Base-by-base conservation (phyloP, 768 basidiomycete genomes). In the Dacryopinax primogenitus region DNA sequence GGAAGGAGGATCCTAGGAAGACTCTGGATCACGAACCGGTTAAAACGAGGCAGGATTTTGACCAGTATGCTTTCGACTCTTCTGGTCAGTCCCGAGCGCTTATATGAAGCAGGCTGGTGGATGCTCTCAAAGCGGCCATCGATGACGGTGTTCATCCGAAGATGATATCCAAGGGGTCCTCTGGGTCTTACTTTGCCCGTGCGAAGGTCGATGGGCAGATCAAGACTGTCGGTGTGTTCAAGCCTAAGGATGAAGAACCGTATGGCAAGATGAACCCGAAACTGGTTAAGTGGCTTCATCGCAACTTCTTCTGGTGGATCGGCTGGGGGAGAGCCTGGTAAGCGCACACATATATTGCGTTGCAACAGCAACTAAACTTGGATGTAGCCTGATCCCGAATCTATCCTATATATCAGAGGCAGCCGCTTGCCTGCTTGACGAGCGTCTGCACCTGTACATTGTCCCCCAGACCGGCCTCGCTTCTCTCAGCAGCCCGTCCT, bases 381-480 rank as follows among this genome's bases (percentile, higher is more conserved):
- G 23, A 1, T 12, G 18, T 30, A 58, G 90, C 71, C 82, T 94
- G 63, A 90, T 93, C 72, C 92, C 92, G 28, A 92, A 93, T 74
- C 77, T 92, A 30, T 91, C 89, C 88, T 94, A 92, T 75, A 85
- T 93, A 62, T 89, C 87, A 4, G 90, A 91, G 78, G 90, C 90
- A 1, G 92, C 92, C 0, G 92, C 91, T 33, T 92, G 89, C 7
- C 74, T 93, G 45, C 77, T 95, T 7, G 92, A 93, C 71, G 78
- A 80, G 41, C 82, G 89, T 12, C 78, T 95, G 36, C 78, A 82
- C 39, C 76, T 92, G 13, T 76, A 88, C 69, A 90, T 95, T 65
- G 92, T 95, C 7, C 92, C 92, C 61, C 83, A 83, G 18, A 95
- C 92, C 0, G 84, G 90, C 68, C 78, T 94, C 1, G 90, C 90